Conservation (phyloP, 441 rosid genomes). For the Corymbia calophylla region DNA sequence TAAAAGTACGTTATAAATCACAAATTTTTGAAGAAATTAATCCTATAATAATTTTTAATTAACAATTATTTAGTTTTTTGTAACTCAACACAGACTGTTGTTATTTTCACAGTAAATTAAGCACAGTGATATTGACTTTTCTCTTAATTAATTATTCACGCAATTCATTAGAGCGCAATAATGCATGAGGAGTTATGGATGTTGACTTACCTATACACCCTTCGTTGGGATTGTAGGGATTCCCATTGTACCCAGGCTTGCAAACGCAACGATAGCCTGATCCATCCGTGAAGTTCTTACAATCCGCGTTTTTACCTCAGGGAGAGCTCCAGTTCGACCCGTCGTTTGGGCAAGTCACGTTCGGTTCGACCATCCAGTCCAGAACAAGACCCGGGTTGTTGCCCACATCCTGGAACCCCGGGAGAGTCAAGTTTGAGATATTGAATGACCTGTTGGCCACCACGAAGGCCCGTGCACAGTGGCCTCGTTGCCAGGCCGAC, state of each 20-base stretch:
- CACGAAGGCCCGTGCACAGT: not conserved
- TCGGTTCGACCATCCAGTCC: not conserved
- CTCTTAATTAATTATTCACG: not conserved
- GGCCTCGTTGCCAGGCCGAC: rapidly evolving
- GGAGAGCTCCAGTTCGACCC: not conserved
- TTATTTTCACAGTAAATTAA: too few species aligned
- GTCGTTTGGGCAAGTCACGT: not conserved
- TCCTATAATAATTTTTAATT: too few species aligned
- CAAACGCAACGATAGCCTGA: not conserved
- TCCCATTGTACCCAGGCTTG: rapidly evolving
- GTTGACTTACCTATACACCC: not conserved
- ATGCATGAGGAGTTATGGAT: not conserved
- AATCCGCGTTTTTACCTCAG: rapidly evolving
- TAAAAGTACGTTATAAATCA: too few species aligned
- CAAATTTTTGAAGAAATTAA: too few species aligned
- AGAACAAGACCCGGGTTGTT: not conserved
- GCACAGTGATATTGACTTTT: too few species aligned
- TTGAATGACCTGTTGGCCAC: not conserved
- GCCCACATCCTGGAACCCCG: not conserved
- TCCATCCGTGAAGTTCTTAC: not conserved
- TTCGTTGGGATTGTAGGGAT: rapidly evolving
- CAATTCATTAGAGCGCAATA: not conserved
- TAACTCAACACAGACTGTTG: too few species aligned
- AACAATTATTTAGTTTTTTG: too few species aligned
- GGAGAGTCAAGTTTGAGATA: not conserved